Evolutionary conservation across 805 yeast species (phyloP), one percentile per base, ranked within the genome.

Genomic region (Yamadazyma akitaensis): DNA sequence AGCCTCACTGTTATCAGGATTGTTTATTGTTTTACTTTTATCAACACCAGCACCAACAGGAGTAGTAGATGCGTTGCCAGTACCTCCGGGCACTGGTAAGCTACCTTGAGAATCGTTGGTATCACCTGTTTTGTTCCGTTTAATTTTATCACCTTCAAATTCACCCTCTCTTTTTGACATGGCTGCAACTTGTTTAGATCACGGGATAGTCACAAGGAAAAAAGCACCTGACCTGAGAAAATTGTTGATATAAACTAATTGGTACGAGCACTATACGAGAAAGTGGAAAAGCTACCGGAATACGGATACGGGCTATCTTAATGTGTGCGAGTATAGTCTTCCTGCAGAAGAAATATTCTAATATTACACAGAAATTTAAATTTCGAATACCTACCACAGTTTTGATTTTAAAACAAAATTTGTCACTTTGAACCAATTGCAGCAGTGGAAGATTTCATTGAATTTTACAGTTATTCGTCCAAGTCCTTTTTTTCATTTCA

Each of bases 151-250:
- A 13, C 19, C 37, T 33, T 38, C 32, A 25, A 25, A 38, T 6
- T 38, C 41, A 13, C 41, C 26, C 25, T n/a, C 14, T 33, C 43
- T 32, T 33, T 40, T 40, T 24, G 43, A 40, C 43, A 40, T 40
- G 33, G 18, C 12, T 14, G 30, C 14, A 31, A 18, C 37, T 16
- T 40, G 30, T 14, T 12, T 24, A 36, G 21, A 40, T 50, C 49
- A 50, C 49, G 49, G 43, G 50, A 44, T 40, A 35, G 37, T 46
- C 54, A 51, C 54, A 51, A 48, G 54, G 48, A 34, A 26, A 13
- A 35, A 26, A 32, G 38, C 51, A 48, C 43, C 43, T 48, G 51
- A 48, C 37, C 26, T 28, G 32, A 13, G 32, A 38, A 37, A 5
- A 9, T 26, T 38, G 41, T 25, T 38, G 41, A 38, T 38, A 17